These are phyloP conservation scores for Diplodia seriata DNA, from an alignment of 2,329 filamentous ascomycete species.

Conservation along the genomic window DNA sequence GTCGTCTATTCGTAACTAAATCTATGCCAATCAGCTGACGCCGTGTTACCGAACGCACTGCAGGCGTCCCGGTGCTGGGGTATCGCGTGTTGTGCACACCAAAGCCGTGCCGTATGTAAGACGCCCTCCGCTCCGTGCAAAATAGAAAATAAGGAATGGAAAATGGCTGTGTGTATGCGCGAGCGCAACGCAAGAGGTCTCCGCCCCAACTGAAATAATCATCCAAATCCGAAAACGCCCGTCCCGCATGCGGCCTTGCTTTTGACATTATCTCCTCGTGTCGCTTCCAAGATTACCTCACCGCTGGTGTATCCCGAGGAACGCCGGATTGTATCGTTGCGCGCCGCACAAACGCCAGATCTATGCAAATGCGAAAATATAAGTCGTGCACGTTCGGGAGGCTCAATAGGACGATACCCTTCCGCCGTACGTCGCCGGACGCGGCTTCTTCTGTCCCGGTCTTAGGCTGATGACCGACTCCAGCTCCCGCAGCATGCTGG, in stretches of 20 bases:
- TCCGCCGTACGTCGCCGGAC: conserved; percentile 31
- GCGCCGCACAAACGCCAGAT: conserved; percentile 29
- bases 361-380: conserved; percentile 30
- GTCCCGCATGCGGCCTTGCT: conserved; percentile 18
- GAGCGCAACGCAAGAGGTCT: not conserved
- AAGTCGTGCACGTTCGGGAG: conserved; percentile 22
- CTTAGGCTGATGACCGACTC: conserved; percentile 76
- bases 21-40: conserved; percentile 5
- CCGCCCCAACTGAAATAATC: conserved; percentile 8
- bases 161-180: not conserved
- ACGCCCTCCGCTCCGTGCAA: not conserved
- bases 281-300: conserved; percentile 22
- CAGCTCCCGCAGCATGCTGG: conserved; percentile 89
- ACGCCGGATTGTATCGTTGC: conserved; percentile 29
- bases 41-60: conserved; percentile 1
- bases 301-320: conserved; percentile 24
- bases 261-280: conserved; percentile 27
- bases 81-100: conserved; percentile 17
- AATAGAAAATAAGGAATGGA: conserved; percentile 16
- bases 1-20: conserved; percentile 18
- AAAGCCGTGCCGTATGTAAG: conserved; percentile 6
- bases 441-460: conserved; percentile 22
- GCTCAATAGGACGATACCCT: conserved; percentile 30
- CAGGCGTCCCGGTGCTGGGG: not conserved
- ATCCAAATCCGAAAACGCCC: conserved; percentile 3